Conservation (phyloP, 2,329 filamentous ascomycete species). For the Cordyceps cicadae region DNA sequence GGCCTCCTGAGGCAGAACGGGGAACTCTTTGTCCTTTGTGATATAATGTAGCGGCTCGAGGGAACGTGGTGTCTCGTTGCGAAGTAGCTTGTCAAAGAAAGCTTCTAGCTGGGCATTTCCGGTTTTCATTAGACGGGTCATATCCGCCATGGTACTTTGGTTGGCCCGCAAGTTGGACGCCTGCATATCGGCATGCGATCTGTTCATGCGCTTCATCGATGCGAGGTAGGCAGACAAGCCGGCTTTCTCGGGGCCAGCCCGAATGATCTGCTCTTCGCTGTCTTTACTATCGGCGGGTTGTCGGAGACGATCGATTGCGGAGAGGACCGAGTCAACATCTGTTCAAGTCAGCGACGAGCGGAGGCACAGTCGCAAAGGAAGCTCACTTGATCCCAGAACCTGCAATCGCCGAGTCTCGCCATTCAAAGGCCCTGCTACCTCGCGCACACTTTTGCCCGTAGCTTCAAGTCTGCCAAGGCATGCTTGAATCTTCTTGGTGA, state of each 20-base stretch:
- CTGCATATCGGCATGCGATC: constrained; percentile 75
- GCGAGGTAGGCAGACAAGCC: constrained; percentile 79
- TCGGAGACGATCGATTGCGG: constrained; percentile 79
- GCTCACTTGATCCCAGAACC: constrained; percentile 69
- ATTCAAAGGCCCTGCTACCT: constrained; percentile 86
- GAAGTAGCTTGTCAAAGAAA: constrained; percentile 70
- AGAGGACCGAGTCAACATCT: constrained; percentile 80
- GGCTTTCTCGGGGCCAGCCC: constrained; percentile 73
- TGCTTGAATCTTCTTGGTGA: constrained; percentile 92
- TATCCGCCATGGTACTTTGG: constrained; percentile 76
- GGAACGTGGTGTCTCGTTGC: constrained; percentile 65
- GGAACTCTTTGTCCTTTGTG: constrained; percentile 82
- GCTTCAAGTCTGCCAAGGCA: constrained; percentile 76
- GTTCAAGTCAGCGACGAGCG: constrained; percentile 14
- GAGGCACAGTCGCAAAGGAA: not conserved
- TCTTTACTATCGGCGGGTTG: constrained; percentile 90
- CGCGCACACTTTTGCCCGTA: constrained; percentile 82
- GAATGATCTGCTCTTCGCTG: constrained; percentile 84
- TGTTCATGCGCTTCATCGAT: constrained; percentile 81
- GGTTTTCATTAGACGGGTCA: constrained; percentile 66
- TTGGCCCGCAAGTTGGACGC: constrained; percentile 88
- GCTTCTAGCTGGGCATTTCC: constrained; percentile 79
- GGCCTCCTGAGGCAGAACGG: constrained; percentile 67
- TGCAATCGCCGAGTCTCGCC: constrained; percentile 87
- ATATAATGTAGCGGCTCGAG: constrained; percentile 89